Evolutionary conservation across 805 yeast species (phyloP).

Genomic region (Huiozyma naganishii): DNA sequence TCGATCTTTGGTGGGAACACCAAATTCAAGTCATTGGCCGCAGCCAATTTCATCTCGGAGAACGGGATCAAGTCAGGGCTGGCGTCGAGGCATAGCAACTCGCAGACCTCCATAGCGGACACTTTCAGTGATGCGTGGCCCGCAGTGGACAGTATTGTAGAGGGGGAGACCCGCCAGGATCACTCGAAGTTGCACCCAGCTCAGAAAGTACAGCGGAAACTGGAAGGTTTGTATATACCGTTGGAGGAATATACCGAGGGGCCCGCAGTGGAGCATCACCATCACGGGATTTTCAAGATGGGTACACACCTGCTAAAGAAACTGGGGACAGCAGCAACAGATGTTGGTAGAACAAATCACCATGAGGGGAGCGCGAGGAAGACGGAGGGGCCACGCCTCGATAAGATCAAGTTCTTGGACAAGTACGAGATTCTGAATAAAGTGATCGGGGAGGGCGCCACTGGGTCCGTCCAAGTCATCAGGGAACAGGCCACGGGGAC

Average conservation of each 20-base stretch:
- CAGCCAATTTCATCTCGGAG: not conserved
- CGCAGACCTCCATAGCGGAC: not conserved
- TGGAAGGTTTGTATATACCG: constrained; percentile 26
- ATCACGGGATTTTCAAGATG: not conserved
- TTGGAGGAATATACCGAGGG: constrained; percentile 5
- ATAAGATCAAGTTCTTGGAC: constrained; percentile 31
- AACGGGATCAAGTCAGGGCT: not conserved
- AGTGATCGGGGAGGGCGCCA: constrained; percentile 84
- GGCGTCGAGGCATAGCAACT: not conserved
- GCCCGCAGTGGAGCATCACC: not conserved
- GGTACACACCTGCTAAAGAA: not conserved
- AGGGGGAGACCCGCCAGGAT: not conserved
- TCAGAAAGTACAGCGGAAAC: constrained; percentile 18
- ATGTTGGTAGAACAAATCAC: too few species aligned
- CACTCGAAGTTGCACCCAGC: constrained; percentile 18
- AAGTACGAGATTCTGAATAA: constrained; percentile 70
- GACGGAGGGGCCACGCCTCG: not conserved
- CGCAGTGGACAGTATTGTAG: not conserved
- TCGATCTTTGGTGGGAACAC: constrained; percentile 5
- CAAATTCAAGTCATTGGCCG: constrained; percentile 2
- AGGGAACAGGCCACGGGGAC: constrained; percentile 45
- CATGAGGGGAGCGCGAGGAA: too few species aligned
- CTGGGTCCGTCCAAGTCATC: constrained; percentile 82
- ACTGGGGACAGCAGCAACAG: not conserved
- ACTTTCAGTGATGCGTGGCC: not conserved